A percentile compares a stretch with the other conserved stretches of the same genome.
Conservation (phyloP, 169 alveolate genomes). For the Babesia bovis region DNA sequence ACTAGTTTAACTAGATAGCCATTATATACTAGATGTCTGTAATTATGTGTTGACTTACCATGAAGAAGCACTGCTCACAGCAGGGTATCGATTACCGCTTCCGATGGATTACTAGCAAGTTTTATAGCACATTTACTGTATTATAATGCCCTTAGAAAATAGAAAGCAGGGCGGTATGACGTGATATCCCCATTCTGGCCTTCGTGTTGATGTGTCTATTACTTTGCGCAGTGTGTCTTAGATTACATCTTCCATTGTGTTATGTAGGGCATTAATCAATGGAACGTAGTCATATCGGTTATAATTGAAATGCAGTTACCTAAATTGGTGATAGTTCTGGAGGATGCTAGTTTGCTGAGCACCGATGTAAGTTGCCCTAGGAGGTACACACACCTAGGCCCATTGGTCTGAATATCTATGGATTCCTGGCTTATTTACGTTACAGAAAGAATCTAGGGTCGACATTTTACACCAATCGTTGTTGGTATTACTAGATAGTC, state of each 20-base stretch:
- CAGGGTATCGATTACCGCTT: conserved; percentile 36
- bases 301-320: conserved; percentile 11
- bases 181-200: not conserved
- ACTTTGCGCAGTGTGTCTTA: conserved; percentile 40
- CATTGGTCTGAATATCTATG: not conserved
- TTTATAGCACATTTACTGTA: conserved; percentile 18
- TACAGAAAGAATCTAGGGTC: conserved; percentile 79
- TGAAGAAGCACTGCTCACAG: conserved; percentile 23
- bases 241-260: conserved; percentile 27
- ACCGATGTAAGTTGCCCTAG: conserved; percentile 35
- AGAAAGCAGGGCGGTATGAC: no score
- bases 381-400: conserved; percentile 14
- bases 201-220: conserved; percentile 32
- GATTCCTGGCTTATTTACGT: conserved; percentile 7
- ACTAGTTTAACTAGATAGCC: no score
- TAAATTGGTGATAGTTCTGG: conserved; percentile 27
- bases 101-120: conserved; percentile 34
- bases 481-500: conserved; percentile 82
- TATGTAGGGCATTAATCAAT: not conserved
- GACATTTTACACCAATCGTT: conserved; percentile 88
- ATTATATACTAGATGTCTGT: not conserved
- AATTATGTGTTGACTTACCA: conserved; percentile 5
- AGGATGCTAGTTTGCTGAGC: conserved; percentile 20
- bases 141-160: conserved; percentile 17
- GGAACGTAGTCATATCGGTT: not conserved